These are phyloP conservation scores for Eutrema salsugineum DNA, from an alignment of 441 rosid species.

Conservation along the genomic window DNA sequence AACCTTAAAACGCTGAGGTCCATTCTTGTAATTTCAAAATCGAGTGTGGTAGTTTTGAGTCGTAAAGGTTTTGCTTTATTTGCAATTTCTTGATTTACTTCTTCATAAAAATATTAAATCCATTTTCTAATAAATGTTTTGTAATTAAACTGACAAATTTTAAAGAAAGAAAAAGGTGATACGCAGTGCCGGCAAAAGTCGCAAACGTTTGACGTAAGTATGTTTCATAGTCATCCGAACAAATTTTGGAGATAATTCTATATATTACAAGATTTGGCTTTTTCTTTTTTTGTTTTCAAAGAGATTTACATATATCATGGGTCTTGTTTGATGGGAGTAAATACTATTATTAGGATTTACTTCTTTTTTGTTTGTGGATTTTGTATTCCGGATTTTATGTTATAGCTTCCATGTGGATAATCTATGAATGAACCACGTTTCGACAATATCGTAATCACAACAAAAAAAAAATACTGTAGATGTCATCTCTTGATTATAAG, in stretches of 20 bases:
- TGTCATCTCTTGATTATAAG: neutral
- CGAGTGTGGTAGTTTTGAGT: slow-evolving; percentile 19
- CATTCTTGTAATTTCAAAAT: neutral
- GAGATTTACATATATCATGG: neutral
- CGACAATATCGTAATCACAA: neutral
- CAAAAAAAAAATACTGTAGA: neutral
- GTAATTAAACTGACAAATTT: neutral
- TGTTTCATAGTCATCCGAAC: slow-evolving; percentile 26
- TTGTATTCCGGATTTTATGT: neutral
- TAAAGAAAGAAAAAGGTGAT: neutral
- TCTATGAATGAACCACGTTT: neutral
- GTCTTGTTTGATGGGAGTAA: neutral
- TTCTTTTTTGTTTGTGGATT: neutral
- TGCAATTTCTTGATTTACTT: neutral
- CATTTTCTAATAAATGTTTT: neutral
- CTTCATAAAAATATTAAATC: neutral
- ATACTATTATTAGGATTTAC: neutral
- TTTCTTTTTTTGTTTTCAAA: neutral
- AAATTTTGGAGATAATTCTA: neutral
- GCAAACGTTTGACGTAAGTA: slow-evolving; percentile 19
- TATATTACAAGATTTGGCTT: neutral
- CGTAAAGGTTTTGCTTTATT: slow-evolving; percentile 2
- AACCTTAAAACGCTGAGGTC: neutral
- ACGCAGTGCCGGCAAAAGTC: slow-evolving; percentile 28
- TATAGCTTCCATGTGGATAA: neutral